phyloP scores from a whole-genome alignment of 2,329 filamentous ascomycete genomes.

The Alternaria burnsii region DNA sequence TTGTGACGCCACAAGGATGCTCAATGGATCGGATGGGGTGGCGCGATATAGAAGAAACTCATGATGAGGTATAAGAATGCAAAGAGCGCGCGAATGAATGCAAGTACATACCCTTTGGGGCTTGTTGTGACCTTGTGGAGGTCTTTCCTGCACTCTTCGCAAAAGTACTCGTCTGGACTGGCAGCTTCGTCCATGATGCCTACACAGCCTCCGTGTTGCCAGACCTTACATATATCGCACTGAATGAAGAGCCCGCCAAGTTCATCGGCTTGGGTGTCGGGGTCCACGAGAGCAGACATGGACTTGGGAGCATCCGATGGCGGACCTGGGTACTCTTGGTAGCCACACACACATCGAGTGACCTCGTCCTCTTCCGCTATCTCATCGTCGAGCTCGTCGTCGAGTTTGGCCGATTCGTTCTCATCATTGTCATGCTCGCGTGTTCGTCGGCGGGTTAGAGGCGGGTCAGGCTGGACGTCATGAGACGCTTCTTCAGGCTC shows the following conservation, averaged over 20 bases:
- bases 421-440: constrained; percentile 76
- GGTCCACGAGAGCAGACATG: constrained; percentile 65
- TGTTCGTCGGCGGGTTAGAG: constrained; percentile 79
- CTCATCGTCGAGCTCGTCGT: constrained; percentile 70
- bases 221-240: constrained; percentile 97
- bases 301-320: constrained; percentile 66
- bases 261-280: constrained; percentile 68
- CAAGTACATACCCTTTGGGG: constrained; percentile 78
- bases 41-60: neutral
- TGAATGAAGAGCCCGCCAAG: constrained; percentile 96
- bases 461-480: constrained; percentile 66
- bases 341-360: constrained; percentile 93
- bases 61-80: constrained; percentile 2
- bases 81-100: constrained; percentile 19
- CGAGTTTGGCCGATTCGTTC: constrained; percentile 53
- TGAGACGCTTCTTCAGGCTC: constrained; percentile 66
- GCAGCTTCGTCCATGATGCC: constrained; percentile 94
- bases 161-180: constrained; percentile 97
- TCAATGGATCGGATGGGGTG: neutral
- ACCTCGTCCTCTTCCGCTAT: constrained; percentile 78
- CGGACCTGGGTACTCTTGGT: constrained; percentile 91
- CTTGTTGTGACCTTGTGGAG: constrained; percentile 84
- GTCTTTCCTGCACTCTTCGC: constrained; percentile 91
- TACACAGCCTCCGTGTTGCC: constrained; percentile 98
- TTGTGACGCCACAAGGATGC: neutral